phyloP scores from a whole-genome alignment of 306 rosid species.

The Quercus variabilis region DNA sequence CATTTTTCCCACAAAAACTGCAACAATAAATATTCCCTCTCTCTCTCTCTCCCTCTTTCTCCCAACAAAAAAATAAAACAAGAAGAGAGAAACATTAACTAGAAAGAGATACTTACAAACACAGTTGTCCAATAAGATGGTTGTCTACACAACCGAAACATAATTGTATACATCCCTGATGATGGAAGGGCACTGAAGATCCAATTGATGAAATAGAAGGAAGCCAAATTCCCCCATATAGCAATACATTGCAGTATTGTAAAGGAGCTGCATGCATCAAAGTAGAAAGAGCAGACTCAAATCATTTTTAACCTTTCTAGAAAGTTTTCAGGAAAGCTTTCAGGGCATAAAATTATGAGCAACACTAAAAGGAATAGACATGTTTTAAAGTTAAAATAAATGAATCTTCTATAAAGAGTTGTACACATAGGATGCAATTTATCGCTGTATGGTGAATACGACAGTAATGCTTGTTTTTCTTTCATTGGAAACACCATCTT shows the following conservation, averaged over 20 bases:
- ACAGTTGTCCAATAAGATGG: slow-evolving; percentile 91
- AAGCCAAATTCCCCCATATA: slow-evolving; percentile 92
- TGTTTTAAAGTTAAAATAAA: not conserved
- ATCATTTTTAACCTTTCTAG: slow-evolving; percentile 6
- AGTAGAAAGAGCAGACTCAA: slow-evolving; percentile 2
- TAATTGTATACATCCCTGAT: slow-evolving; percentile 94
- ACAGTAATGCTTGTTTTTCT: not conserved
- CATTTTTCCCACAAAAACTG: not conserved
- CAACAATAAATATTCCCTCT: not conserved
- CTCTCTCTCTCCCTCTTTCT: not conserved
- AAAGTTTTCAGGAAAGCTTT: slow-evolving; percentile 5
- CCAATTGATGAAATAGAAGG: slow-evolving; percentile 79
- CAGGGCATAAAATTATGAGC: not conserved
- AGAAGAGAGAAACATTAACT: slow-evolving; percentile 1
- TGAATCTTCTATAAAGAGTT: not conserved
- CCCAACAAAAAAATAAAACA: not conserved
- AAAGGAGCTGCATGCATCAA: slow-evolving; percentile 74
- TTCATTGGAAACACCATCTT: not conserved
- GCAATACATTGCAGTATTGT: slow-evolving; percentile 84
- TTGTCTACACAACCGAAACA: slow-evolving; percentile 81
- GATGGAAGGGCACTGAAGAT: slow-evolving; percentile 88
- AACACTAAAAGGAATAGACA: not conserved
- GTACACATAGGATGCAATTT: not conserved
- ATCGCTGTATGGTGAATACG: not conserved
- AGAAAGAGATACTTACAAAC: slow-evolving; percentile 51